These are phyloP conservation scores for Yamadazyma sp. DNA, from an alignment of 1,139 yeast genomes.

Conservation along the genomic window DNA sequence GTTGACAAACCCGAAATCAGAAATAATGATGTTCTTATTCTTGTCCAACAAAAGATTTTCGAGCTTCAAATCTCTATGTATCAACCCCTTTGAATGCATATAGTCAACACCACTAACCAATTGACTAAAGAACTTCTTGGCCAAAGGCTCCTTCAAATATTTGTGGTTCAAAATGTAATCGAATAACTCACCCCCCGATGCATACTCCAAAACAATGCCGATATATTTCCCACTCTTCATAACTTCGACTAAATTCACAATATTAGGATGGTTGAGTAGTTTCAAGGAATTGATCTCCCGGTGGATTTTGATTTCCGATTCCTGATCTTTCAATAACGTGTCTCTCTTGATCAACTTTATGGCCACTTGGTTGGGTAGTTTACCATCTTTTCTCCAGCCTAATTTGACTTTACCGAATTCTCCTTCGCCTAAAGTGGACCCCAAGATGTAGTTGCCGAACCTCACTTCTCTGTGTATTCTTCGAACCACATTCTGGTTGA, in stretches of 20 bases:
- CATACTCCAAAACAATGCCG: conserved; percentile 94
- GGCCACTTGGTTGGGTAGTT: conserved; percentile 83
- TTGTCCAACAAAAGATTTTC: conserved; percentile 74
- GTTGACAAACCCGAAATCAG: conserved; percentile 92
- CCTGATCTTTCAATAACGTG: conserved; percentile 77
- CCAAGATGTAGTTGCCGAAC: conserved; percentile 85
- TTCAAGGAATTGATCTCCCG: conserved; percentile 91
- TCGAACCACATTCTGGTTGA: conserved; percentile 10
- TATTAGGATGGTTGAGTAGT: conserved; percentile 81
- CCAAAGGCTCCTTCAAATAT: conserved; percentile 79
- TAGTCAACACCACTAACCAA: conserved; percentile 91
- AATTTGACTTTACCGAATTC: conserved; percentile 96
- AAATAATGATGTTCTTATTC: conserved; percentile 74
- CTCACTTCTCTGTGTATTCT: conserved; percentile 55
- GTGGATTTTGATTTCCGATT: conserved; percentile 83
- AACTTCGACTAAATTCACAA: conserved; percentile 87
- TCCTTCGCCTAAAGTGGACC: conserved; percentile 96
- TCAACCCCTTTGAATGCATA: conserved; percentile 79
- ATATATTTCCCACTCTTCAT: conserved; percentile 92
- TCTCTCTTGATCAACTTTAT: conserved; percentile 88
- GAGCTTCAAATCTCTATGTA: conserved; percentile 77
- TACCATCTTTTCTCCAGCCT: conserved; percentile 91
- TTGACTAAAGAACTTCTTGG: conserved; percentile 89
- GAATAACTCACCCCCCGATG: conserved; percentile 95
- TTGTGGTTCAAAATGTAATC: conserved; percentile 88